phyloP scores from a whole-genome alignment of 1,284 basidiomycete genomes.

The Agroathelia rolfsii region DNA sequence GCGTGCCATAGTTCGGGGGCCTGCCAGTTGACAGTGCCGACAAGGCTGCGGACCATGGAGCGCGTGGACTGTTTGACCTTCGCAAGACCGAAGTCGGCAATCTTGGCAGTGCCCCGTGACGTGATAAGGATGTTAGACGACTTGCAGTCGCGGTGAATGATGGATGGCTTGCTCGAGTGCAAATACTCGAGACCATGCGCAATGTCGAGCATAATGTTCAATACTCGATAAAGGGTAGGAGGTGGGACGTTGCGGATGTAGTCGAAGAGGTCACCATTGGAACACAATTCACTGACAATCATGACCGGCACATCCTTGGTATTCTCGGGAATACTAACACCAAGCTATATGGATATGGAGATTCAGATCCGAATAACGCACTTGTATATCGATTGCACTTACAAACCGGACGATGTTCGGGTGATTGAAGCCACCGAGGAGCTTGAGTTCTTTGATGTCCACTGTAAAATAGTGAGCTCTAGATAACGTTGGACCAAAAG shows the following conservation, averaged over 20 bases:
- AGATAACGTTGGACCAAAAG: no score
- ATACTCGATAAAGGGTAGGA: conserved; percentile 74
- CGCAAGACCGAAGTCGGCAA: conserved; percentile 96
- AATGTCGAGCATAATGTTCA: conserved; percentile 91
- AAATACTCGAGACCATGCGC: conserved; percentile 91
- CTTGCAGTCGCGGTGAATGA: conserved; percentile 98
- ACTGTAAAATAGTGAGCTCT: conserved; percentile 40
- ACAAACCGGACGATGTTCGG: conserved; percentile 97
- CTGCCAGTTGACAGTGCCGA: conserved; percentile 99
- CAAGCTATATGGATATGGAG: conserved; percentile 44
- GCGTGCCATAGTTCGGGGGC: conserved; percentile 97
- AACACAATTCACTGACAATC: conserved; percentile 97
- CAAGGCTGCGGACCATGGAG: conserved; percentile 93
- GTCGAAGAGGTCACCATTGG: conserved; percentile 97
- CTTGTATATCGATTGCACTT: conserved; percentile 24
- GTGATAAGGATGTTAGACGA: conserved; percentile 98
- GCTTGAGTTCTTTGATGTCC: conserved; percentile 97
- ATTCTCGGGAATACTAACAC: conserved; percentile 93
- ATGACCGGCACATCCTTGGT: conserved; percentile 88
- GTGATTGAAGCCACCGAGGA: conserved; percentile 93
- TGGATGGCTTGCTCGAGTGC: conserved; percentile 83
- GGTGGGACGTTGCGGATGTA: conserved; percentile 86
- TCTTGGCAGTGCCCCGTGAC: conserved; percentile 84
- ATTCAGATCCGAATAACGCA: no score
- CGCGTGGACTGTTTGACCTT: conserved; percentile 96